These are phyloP conservation scores for Gynandropsis gynandra DNA, from an alignment of 345 rosid species.

Conservation along the genomic window DNA sequence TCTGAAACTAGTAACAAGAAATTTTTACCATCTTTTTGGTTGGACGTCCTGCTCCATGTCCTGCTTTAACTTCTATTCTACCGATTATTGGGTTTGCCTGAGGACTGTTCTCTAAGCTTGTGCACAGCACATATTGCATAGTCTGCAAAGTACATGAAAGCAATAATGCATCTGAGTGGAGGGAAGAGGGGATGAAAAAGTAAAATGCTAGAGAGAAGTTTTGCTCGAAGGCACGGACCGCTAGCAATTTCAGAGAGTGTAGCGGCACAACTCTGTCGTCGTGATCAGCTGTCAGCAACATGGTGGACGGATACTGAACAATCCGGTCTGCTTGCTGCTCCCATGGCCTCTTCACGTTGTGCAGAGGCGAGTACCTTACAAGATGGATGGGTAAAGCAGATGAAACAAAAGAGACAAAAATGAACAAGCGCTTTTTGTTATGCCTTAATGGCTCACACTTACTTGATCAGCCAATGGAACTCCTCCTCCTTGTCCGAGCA, in stretches of 20 bases:
- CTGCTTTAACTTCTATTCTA: slow-evolving; percentile 84
- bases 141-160: slow-evolving; percentile 38
- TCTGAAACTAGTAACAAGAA: neutral
- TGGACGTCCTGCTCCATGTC: slow-evolving; percentile 92
- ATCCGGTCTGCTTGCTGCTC: slow-evolving; percentile 37
- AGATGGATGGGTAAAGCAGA: neutral
- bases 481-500: slow-evolving; percentile 86
- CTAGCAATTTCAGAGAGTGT: slow-evolving; percentile 76
- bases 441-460: slow-evolving; percentile 21
- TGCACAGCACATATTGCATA: slow-evolving; percentile 64
- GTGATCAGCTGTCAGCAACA: slow-evolving; percentile 94
- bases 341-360: slow-evolving; percentile 95
- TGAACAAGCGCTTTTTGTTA: neutral
- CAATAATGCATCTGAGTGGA: neutral
- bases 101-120: slow-evolving; percentile 66
- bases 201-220: slow-evolving; percentile 9
- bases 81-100: slow-evolving; percentile 85
- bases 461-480: slow-evolving; percentile 88
- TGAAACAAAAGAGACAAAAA: slow-evolving; percentile 3
- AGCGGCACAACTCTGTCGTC: slow-evolving; percentile 91
- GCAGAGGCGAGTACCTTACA: slow-evolving; percentile 84
- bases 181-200: slow-evolving; percentile 8
- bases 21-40: slow-evolving; percentile 63
- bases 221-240: no score
- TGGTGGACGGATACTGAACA: slow-evolving; percentile 75